A percentile compares a stretch with the other conserved stretches of the same genome.
Conservation (phyloP, 768 basidiomycete genomes). For the Termitomyces sp. region DNA sequence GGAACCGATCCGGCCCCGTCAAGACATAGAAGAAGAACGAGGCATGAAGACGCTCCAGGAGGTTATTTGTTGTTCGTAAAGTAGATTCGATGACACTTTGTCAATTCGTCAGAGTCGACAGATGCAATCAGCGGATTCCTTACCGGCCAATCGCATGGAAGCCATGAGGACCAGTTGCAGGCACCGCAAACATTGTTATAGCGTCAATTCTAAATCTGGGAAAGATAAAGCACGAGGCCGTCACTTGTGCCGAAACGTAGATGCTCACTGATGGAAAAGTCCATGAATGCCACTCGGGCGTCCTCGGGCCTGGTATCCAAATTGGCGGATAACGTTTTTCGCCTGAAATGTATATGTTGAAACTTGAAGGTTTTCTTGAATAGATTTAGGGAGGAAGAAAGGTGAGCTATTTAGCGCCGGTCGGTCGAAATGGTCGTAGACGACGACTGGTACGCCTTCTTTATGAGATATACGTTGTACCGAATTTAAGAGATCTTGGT, state of each 20-base stretch:
- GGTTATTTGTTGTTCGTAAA: conserved; percentile 86
- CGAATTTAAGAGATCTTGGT: conserved; percentile 91
- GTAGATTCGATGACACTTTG: conserved; percentile 79
- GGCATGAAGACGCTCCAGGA: conserved; percentile 92
- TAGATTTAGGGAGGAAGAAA: conserved; percentile 39
- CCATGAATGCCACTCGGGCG: conserved; percentile 85
- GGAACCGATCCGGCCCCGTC: conserved; percentile 55
- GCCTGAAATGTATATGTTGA: conserved; percentile 53
- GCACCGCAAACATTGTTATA: conserved; percentile 83
- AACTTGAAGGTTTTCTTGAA: conserved; percentile 38
- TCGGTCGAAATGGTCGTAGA: conserved; percentile 71
- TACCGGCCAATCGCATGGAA: conserved; percentile 91
- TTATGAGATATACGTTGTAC: conserved; percentile 65
- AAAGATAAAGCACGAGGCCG: not conserved
- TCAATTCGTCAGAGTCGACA: conserved; percentile 6
- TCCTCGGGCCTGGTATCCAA: conserved; percentile 74
- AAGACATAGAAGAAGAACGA: conserved; percentile 97
- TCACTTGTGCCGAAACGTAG: not conserved
- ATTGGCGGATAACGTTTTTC: conserved; percentile 64
- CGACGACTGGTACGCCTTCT: conserved; percentile 68
- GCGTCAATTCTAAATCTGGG: conserved; percentile 90
- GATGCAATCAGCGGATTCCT: conserved; percentile 17
- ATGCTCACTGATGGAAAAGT: conserved; percentile 68
- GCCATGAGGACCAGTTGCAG: conserved; percentile 89
- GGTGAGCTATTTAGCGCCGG: conserved; percentile 21